These are phyloP conservation scores for Tephrocybe sp. DNA, from an alignment of 768 basidiomycete genomes.

Conservation along the genomic window DNA sequence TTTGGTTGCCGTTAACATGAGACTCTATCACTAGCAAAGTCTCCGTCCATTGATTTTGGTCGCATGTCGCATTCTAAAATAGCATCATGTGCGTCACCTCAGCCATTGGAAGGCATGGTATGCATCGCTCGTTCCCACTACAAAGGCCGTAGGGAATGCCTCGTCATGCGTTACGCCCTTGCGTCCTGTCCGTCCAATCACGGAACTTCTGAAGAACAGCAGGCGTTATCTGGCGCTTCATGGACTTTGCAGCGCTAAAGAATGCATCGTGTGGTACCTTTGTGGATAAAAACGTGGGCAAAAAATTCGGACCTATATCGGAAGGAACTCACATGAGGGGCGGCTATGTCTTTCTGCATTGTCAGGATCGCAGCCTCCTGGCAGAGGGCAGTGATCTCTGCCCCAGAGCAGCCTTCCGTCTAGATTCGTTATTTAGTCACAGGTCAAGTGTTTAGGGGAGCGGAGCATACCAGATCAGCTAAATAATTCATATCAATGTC, in stretches of 20 bases:
- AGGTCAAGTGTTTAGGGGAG: background rate
- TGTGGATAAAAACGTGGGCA: background rate
- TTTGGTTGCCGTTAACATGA: too few species aligned
- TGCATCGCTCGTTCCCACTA: too few species aligned
- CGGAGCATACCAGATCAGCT: slow-evolving; percentile 58
- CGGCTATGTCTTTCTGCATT: slow-evolving; percentile 85
- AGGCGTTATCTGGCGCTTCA: slow-evolving; percentile 84
- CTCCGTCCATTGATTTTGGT: too few species aligned
- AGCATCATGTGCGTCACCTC: too few species aligned
- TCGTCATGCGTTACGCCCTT: slow-evolving; percentile 17
- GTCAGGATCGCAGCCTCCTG: slow-evolving; percentile 94
- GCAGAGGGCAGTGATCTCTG: slow-evolving; percentile 88
- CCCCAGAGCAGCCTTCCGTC: slow-evolving; percentile 96
- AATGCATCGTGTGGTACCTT: slow-evolving; percentile 84
- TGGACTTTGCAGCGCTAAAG: slow-evolving; percentile 64
- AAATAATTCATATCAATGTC: slow-evolving; percentile 66
- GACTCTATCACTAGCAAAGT: too few species aligned
- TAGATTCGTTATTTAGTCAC: slow-evolving; percentile 27
- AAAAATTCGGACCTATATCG: background rate
- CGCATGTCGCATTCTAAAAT: too few species aligned
- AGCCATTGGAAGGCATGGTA: too few species aligned
- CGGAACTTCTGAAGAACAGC: slow-evolving; percentile 71
- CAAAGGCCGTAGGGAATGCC: too few species aligned
- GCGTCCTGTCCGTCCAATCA: slow-evolving; percentile 53
- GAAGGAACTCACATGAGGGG: slow-evolving; percentile 59